These are phyloP conservation scores for Podaxis sp. DNA, from an alignment of 768 basidiomycete species.

Conservation along the genomic window DNA sequence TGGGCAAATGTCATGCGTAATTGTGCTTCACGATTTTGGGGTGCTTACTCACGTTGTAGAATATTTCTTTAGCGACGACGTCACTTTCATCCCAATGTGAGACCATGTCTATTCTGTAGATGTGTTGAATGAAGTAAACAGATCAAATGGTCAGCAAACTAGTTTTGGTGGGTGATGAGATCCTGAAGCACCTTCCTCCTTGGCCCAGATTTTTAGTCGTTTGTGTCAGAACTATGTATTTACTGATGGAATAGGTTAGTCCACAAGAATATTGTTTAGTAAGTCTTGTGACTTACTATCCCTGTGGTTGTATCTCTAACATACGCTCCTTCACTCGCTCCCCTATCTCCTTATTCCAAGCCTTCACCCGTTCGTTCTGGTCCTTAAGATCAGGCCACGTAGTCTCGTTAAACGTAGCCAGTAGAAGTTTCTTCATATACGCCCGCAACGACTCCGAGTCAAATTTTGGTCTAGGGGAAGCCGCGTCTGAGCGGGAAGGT, in stretches of 20 bases:
- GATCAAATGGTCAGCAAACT: neutral
- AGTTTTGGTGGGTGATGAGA: conserved; percentile 6
- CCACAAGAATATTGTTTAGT: conserved; percentile 6
- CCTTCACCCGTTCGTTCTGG: conserved; percentile 55
- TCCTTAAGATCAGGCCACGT: conserved; percentile 70
- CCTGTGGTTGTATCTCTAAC: conserved; percentile 75
- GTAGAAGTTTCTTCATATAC: conserved; percentile 80
- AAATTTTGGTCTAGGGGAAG: conserved; percentile 58
- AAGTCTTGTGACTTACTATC: conserved; percentile 58
- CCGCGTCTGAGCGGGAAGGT: conserved; percentile 54
- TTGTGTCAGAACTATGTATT: conserved; percentile 84
- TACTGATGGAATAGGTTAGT: conserved; percentile 39
- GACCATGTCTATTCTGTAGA: conserved; percentile 66
- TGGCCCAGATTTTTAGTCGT: conserved; percentile 83
- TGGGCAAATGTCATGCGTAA: conserved; percentile 11
- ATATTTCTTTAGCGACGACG: conserved; percentile 72
- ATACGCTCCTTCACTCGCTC: conserved; percentile 84
- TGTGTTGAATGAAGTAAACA: neutral
- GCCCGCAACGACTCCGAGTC: conserved; percentile 68
- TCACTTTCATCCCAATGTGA: conserved; percentile 91
- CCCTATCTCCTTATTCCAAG: conserved; percentile 80
- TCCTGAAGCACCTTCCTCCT: conserved; percentile 62
- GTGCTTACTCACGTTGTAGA: conserved; percentile 56
- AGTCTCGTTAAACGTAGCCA: conserved; percentile 58
- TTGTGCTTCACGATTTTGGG: conserved; percentile 5